phyloP scores from a whole-genome alignment of 305 asterid species.

The Solanum hybrid region DNA sequence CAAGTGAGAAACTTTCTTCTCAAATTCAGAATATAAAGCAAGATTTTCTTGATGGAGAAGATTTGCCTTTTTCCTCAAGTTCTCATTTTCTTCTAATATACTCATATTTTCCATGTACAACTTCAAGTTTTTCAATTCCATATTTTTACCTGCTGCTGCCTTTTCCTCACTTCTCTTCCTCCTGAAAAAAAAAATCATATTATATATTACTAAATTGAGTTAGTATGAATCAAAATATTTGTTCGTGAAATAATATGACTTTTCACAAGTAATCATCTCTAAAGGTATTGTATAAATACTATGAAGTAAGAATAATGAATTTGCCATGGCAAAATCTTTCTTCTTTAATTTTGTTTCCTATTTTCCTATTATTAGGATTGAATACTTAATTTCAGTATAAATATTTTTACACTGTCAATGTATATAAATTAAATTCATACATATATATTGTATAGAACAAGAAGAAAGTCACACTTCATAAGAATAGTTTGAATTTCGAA shows the following conservation, averaged over 20 bases:
- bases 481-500: not conserved
- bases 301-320: not conserved
- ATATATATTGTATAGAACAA: not conserved
- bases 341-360: not conserved
- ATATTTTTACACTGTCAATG: not conserved
- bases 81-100: conserved; percentile 53
- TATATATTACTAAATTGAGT: not conserved
- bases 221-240: not conserved
- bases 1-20: conserved; percentile 13
- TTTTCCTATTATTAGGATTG: not conserved
- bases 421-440: not conserved
- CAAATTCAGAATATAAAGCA: conserved; percentile 38
- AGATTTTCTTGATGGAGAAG: conserved; percentile 63
- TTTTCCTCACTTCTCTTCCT: conserved; percentile 28
- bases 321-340: not conserved
- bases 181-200: not conserved
- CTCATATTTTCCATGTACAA: conserved; percentile 62
- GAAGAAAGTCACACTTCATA: not conserved
- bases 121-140: conserved; percentile 51
- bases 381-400: not conserved
- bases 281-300: not conserved
- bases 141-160: conserved; percentile 11
- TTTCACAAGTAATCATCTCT: not conserved
- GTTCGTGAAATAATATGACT: not conserved
- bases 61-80: conserved; percentile 40